phyloP scores from a whole-genome alignment of 106 monocot genomes.

The Cymbidium sinense region DNA sequence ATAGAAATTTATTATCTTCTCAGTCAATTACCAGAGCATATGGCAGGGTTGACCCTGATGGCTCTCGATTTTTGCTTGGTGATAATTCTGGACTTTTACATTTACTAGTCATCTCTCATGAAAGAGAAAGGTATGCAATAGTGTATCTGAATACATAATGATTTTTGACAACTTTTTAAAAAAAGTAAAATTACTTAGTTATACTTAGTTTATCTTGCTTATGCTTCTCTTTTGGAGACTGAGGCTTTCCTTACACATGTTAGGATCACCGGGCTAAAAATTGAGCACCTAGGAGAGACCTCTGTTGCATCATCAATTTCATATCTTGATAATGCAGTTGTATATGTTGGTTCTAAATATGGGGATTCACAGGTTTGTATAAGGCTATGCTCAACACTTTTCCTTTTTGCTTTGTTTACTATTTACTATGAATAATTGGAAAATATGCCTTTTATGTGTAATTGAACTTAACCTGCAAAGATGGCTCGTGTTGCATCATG shows the following conservation, averaged over 20 bases:
- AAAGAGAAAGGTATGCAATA: conserved; percentile 61
- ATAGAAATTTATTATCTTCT: not conserved
- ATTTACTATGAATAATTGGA: not conserved
- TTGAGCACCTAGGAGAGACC: conserved; percentile 91
- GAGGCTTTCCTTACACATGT: not conserved
- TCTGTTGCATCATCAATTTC: conserved; percentile 95
- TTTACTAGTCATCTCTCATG: conserved; percentile 93
- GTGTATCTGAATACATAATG: not conserved
- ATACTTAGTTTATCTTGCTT: not conserved
- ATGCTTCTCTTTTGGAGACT: not conserved
- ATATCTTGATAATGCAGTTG: conserved; percentile 98
- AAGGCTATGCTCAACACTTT: not conserved
- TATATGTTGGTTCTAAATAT: conserved; percentile 96
- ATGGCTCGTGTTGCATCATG: not conserved
- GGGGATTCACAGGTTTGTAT: conserved; percentile 89
- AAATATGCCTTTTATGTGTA: not conserved
- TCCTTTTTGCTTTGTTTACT: not conserved
- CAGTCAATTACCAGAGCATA: conserved; percentile 98
- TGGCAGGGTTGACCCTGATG: conserved; percentile 95
- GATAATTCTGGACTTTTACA: conserved; percentile 88
- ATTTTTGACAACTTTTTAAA: not conserved
- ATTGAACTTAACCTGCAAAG: not conserved
- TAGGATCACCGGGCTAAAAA: conserved; percentile 95
- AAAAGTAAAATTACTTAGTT: not conserved
- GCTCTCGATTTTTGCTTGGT: conserved; percentile 92